Base-by-base conservation (phyloP, 805 yeast species). In the Candida arabinofermentans region DNA sequence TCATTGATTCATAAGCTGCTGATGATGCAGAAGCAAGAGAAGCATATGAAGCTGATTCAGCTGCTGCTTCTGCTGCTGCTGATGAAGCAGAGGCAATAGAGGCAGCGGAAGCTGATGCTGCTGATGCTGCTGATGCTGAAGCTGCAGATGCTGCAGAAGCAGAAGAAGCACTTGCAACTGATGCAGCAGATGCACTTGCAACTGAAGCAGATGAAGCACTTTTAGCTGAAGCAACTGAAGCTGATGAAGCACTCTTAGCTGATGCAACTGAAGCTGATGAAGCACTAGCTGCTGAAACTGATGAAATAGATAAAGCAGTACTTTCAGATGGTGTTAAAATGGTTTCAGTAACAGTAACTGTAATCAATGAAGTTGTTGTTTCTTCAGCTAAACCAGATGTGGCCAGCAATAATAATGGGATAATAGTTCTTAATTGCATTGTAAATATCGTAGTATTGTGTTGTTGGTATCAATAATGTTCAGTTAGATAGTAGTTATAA, bases 281-380 rank as follows among this genome's bases (percentile, higher is more conserved):
- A 36, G 54, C 62, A 33, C 57, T 54, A 55, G 54, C 56, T 19
- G 52, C 54, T 8, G 55, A 45, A 43, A 22, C 51, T 7, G 54
- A 49, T 3, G 58, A 47, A 26, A 41, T 46, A 19, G 58, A 40
- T 33, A 58, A 30, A 31, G 65, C 62, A 32, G 67, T 39, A 39
- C 71, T 64, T 55, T 74, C 74, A 41, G 67, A 63, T 26, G 78
- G 77, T 24, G 75, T 62, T 53, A 70, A 65, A 34, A 71, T 39
- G 23, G 79, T 74, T 39, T 61, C 59, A 36, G 79, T 73, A 43
- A 71, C 59, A 19, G 78, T 73, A 44, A 74, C 51, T 23, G 78
- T 74, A 40, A 69, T 54, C 23, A 58, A 47, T 23, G 68, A 57
- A 41, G 77, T 72, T 36, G 75, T 69, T 24, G 70, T 69, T 17